These are phyloP conservation scores for Hericium erinaceus DNA, from an alignment of 768 basidiomycete species.

Conservation along the genomic window DNA sequence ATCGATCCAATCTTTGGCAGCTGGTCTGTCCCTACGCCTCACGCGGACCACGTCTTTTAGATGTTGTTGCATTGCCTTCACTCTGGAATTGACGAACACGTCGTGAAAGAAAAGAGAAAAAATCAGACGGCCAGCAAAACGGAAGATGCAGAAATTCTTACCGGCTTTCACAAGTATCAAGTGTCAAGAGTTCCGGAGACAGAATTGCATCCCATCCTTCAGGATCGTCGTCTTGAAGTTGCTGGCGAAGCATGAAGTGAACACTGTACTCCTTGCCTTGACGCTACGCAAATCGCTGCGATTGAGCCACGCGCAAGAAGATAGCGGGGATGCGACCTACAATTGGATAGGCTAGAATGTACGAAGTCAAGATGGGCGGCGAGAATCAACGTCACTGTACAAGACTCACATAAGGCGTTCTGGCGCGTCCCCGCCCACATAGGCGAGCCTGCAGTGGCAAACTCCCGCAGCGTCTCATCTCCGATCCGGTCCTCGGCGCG, in stretches of 20 bases:
- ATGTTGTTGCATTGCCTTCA: constrained; percentile 1
- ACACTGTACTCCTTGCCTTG: not conserved
- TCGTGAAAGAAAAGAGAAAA: not conserved
- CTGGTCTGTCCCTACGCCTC: constrained; percentile 5
- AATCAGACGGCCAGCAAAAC: too few relatives aligned
- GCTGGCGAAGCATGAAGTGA: not conserved
- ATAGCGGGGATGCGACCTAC: constrained; percentile 1
- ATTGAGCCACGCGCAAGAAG: not conserved
- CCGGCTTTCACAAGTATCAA: too few relatives aligned
- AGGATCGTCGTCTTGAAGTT: constrained; percentile 1
- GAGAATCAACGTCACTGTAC: not conserved
- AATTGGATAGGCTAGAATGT: constrained; percentile 7
- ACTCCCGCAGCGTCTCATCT: not conserved
- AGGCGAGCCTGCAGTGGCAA: not conserved
- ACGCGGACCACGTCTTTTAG: constrained; percentile 3
- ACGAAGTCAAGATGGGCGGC: not conserved
- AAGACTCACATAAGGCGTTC: constrained; percentile 3
- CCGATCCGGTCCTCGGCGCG: not conserved
- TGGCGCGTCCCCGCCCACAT: constrained; percentile 8
- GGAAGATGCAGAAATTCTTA: too few relatives aligned
- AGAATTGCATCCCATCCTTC: constrained; percentile 5
- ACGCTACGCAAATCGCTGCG: not conserved
- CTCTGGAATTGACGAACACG: not conserved
- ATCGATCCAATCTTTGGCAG: constrained; percentile 11
- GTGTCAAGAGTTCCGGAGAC: not conserved